Conservation (phyloP, 495 filamentous ascomycete genomes). For the Annulohypoxylon stygium region DNA sequence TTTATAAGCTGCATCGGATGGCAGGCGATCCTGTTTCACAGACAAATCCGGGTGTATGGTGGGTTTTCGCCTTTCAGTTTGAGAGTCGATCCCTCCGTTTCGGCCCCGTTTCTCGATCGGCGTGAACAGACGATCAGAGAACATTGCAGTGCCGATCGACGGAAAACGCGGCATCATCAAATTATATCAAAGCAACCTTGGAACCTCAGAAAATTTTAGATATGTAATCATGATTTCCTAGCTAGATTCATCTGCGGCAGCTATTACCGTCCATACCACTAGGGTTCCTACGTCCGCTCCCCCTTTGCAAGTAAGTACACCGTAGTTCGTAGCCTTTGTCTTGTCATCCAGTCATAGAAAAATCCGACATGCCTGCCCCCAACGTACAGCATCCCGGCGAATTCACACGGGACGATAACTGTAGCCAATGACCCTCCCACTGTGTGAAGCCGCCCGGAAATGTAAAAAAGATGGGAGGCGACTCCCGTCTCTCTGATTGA, state of each 20-base stretch:
- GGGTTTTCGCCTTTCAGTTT: conserved; percentile 16
- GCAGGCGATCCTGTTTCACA: conserved; percentile 32
- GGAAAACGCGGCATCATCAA: not conserved
- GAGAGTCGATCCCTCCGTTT: conserved; percentile 26
- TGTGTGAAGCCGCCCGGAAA: conserved; percentile 39
- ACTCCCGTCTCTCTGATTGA: conserved; percentile 48
- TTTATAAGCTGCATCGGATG: not conserved
- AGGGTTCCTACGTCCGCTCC: conserved; percentile 11
- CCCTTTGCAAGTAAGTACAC: conserved; percentile 4
- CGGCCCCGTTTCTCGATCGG: conserved; percentile 21
- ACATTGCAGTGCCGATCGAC: conserved; percentile 9
- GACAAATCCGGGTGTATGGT: conserved; percentile 14
- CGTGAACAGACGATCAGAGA: not conserved
- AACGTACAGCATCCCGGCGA: conserved; percentile 37
- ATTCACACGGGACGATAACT: conserved; percentile 25
- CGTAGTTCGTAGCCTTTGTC: conserved; percentile 21
- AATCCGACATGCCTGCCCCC: conserved; percentile 19
- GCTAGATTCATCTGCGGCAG: conserved; percentile 36
- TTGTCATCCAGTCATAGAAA: conserved; percentile 44
- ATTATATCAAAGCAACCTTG: conserved; percentile 4
- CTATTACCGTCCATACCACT: conserved; percentile 32
- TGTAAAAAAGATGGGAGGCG: conserved; percentile 36
- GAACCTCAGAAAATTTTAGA: conserved; percentile 14
- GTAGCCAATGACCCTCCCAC: conserved; percentile 17
- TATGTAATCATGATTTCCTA: conserved; percentile 30